Conservation (phyloP, 331 rosid genomes). For the Prunus yedoensis region DNA sequence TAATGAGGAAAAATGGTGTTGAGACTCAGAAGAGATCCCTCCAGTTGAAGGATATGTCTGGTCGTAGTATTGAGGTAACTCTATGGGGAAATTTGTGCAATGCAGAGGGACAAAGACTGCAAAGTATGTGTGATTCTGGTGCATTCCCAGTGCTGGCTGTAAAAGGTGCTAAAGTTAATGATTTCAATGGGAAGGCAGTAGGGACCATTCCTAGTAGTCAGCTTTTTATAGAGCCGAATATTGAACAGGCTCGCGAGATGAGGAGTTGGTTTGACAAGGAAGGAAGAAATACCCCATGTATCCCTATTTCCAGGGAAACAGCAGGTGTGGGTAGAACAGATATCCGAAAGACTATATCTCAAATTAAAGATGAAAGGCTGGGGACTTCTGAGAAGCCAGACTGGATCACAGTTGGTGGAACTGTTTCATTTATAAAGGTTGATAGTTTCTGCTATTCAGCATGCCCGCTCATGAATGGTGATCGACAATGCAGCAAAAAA, state of each 20-base stretch:
- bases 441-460: conserved; percentile 85
- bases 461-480: conserved; percentile 77
- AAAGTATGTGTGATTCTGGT: conserved; percentile 73
- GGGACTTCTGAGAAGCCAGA: conserved; percentile 96
- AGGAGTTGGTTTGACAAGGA: conserved; percentile 76
- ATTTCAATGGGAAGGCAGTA: conserved; percentile 78
- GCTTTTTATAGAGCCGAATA: conserved; percentile 70
- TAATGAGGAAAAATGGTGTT: conserved; percentile 80
- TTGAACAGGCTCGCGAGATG: conserved; percentile 50
- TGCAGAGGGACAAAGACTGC: conserved; percentile 73
- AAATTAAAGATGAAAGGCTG: conserved; percentile 85
- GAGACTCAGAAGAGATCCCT: conserved; percentile 84
- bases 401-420: conserved; percentile 81
- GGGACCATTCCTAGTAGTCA: conserved; percentile 73
- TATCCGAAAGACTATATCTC: conserved; percentile 62
- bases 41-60: conserved; percentile 80
- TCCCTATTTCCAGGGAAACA: conserved; percentile 71
- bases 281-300: conserved; percentile 60
- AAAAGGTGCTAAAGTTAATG: conserved; percentile 71
- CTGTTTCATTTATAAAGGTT: conserved; percentile 54
- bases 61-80: conserved; percentile 77
- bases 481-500: conserved; percentile 82
- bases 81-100: conserved; percentile 81
- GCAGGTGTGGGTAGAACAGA: conserved; percentile 47
- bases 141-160: conserved; percentile 69